Conservation (phyloP, 352 stramenopile species). For the Blastocystis hominis region DNA sequence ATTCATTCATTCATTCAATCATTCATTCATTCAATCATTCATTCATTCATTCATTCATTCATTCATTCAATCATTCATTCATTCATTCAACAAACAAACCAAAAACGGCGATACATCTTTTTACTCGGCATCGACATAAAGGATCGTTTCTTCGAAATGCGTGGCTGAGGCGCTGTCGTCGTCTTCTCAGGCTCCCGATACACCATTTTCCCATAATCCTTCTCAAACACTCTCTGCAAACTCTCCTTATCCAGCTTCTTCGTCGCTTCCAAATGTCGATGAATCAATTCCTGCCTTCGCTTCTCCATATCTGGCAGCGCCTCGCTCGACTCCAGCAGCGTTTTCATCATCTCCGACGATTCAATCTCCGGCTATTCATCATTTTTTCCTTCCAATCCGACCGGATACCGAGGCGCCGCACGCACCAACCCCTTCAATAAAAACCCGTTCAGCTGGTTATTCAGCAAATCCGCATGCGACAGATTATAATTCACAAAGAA, state of each 20-base stretch:
- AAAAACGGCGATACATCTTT: constrained; percentile 42
- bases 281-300: background rate
- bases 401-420: background rate
- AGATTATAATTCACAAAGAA: background rate
- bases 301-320: background rate
- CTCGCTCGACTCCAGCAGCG: background rate
- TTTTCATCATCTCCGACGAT: background rate
- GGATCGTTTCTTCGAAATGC: background rate
- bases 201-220: constrained; percentile 29
- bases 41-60: too few relatives aligned
- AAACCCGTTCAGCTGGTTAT: background rate
- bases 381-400: background rate
- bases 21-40: too few relatives aligned
- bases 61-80: background rate
- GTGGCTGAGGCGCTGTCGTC: background rate
- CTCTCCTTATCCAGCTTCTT: background rate
- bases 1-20: too few relatives aligned
- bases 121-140: background rate
- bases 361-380: background rate
- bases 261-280: background rate
- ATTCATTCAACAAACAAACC: constrained; percentile 29
- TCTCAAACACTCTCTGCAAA: constrained; percentile 10
- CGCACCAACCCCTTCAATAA: constrained; percentile 32
- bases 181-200: background rate
- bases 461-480: background rate